Base-by-base conservation (phyloP, 2,329 filamentous ascomycete species). In the Mycosphaerella arachidis region DNA sequence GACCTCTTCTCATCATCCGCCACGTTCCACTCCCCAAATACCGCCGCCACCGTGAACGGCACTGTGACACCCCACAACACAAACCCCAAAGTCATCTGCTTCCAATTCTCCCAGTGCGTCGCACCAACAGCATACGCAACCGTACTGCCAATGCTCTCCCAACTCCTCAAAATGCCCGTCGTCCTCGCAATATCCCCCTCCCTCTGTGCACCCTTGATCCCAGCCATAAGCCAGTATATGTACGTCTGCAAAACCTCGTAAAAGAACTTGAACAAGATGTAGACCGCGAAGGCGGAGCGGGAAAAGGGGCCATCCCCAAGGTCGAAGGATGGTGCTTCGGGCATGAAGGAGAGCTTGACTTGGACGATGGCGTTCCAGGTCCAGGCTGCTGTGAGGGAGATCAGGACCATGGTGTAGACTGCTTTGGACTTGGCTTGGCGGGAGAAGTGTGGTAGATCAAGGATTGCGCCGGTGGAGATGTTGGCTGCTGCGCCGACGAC, bases 71-170 rank as follows among this genome's bases (percentile, higher is more conserved):
- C 69, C 71, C 71, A 73, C 6, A 72, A 40, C 6, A 62, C 59
- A 58, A 73, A 71, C 0, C 70, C 71, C 31, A 72, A 50, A 13
- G 69, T 66, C 71, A 73, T 72, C 59, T 72, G 70, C 40, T 72
- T 72, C 62, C 65, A 43, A 18, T 72, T 71, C 1, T 63, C 56
- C 62, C 69, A 71, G 24, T 69, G 67, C 12, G 69, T 72, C 9
- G 71, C 68, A 3, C 70, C 71, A 6, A 73, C 68, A 12, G 68
- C 70, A 30, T 72, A 73, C 8, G 71, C 70, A 59, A 72, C 67
- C 4, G 70, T 71, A 54, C 71, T 71, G 7, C 71, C 71, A 18
- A 73, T 72, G 8, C 67, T 70, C 57, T 73, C 71, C 71, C 71
- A 73, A 4, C 67, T 71, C 48, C 71, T 60, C 18, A 73, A 52